Base-by-base conservation (phyloP, 148 eudicot species). In the Salicornia ramosissima region DNA sequence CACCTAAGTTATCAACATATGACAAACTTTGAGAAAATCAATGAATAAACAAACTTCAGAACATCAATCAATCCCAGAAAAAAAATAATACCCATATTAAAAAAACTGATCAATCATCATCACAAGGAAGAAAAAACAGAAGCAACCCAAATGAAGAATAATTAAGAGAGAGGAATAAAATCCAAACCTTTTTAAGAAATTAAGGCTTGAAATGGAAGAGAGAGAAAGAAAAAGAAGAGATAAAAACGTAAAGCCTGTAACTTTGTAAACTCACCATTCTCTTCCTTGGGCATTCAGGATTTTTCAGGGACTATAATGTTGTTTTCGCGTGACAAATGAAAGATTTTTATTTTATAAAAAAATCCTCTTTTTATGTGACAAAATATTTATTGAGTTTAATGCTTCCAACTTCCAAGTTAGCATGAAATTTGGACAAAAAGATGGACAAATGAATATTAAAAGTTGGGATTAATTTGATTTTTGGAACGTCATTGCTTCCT, bases 201-300 rank as follows among this genome's bases (percentile, higher is more conserved):
- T 11, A 5, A 63, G 64, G 70, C 74, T 59, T 50, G 69, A 68
- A 54, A 77, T 45, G 80, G 72, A 71, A 66, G 68, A 71, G 65
- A 77, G 71, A 66, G 71, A 67, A 45, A 49, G 29, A 21, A 56
- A 47, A 39, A 68, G 39, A 1, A 62, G 73, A 76, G 79, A 76
- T 49, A 71, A 71, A 43, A 53, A 49, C 59, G 74, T 54, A 43
- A 69, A 1, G 70, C 68, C 80, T 67, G 71, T 60, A 65, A 71
- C 34, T 57, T 3, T 14, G 29, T 26, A 61, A 61, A 21, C 7
- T 36, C 47, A 39, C 65, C 65, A 61, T 63, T 63, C 40, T 21
- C 39, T 33, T 19, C 25, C 39, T 58, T 58, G 63, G 18, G 16
- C 43, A 60, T 60, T n/a, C 22, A 34, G 40, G n/a, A n/a, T n/a